Evolutionary conservation across 768 basidiomycete genomes (phyloP).

Genomic region (Boletus bicolor): DNA sequence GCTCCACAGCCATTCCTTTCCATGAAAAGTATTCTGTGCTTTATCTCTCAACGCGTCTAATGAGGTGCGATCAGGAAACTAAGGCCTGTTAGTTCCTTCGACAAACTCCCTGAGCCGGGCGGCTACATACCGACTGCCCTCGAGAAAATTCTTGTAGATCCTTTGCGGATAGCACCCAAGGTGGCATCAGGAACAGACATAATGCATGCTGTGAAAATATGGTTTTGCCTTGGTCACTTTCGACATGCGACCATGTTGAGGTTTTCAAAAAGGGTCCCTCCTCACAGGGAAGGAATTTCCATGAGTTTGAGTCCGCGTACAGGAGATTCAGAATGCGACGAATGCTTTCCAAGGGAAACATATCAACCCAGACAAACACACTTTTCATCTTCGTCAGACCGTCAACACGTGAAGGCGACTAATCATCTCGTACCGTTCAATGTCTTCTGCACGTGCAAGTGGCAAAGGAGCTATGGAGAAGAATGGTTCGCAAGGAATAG

Average conservation of each 20-base stretch:
- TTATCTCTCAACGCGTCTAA: constrained; percentile 1
- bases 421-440: constrained; percentile 38
- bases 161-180: constrained; percentile 35
- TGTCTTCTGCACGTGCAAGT: constrained; percentile 39
- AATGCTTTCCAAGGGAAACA: constrained; percentile 49
- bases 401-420: neutral
- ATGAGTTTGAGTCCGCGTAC: constrained; percentile 28
- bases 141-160: constrained; percentile 36
- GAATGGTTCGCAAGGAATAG: constrained; percentile 41
- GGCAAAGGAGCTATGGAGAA: constrained; percentile 35
- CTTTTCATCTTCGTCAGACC: constrained; percentile 28
- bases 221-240: constrained; percentile 10
- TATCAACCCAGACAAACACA: constrained; percentile 47
- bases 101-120: neutral
- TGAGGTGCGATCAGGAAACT: constrained; percentile 21
- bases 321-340: constrained; percentile 39
- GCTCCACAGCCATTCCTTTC: constrained; percentile 52
- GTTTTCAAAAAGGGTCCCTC: constrained; percentile 24
- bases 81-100: neutral
- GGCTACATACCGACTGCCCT: constrained; percentile 20
- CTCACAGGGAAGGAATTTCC: constrained; percentile 27
- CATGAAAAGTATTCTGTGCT: constrained; percentile 23
- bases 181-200: constrained; percentile 36
- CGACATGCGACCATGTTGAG: constrained; percentile 27
- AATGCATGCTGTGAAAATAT: constrained; percentile 18